Conservation (phyloP, 2,329 filamentous ascomycete species). For the Hypoxylon rubiginosum region DNA sequence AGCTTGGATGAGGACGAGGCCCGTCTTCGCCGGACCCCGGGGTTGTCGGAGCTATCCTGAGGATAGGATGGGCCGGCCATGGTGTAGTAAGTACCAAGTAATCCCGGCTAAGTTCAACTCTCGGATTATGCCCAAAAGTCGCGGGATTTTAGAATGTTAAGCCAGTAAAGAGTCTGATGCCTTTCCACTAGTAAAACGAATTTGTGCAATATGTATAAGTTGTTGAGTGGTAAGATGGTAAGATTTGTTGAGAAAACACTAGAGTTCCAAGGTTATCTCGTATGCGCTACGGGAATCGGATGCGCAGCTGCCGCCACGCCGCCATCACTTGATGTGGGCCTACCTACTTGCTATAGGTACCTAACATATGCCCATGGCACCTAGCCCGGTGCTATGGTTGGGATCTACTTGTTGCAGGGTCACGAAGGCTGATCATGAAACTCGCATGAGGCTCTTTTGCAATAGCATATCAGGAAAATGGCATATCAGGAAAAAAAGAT, state of each 20-base stretch:
- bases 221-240: neutral
- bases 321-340: conserved; percentile 27
- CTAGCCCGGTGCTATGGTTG: neutral
- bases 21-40: conserved; percentile 50
- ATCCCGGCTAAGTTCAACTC: neutral
- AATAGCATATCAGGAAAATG: conserved; percentile 17
- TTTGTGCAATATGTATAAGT: conserved; percentile 9
- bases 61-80: conserved; percentile 22
- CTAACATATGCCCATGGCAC: neutral
- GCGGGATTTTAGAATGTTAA: neutral
- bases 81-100: neutral
- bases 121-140: neutral
- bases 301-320: conserved; percentile 37
- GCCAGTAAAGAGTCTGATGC: neutral
- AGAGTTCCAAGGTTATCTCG: conserved; percentile 13
- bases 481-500: conserved; percentile 26
- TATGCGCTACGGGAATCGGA: neutral
- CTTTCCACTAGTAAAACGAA: neutral
- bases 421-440: neutral
- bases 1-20: conserved; percentile 48
- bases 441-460: neutral
- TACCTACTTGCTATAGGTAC: too few species aligned
- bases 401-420: neutral
- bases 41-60: conserved; percentile 5
- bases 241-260: conserved; percentile 36